phyloP scores from a whole-genome alignment of 305 asterid genomes.

The Fraxinus floribunda region DNA sequence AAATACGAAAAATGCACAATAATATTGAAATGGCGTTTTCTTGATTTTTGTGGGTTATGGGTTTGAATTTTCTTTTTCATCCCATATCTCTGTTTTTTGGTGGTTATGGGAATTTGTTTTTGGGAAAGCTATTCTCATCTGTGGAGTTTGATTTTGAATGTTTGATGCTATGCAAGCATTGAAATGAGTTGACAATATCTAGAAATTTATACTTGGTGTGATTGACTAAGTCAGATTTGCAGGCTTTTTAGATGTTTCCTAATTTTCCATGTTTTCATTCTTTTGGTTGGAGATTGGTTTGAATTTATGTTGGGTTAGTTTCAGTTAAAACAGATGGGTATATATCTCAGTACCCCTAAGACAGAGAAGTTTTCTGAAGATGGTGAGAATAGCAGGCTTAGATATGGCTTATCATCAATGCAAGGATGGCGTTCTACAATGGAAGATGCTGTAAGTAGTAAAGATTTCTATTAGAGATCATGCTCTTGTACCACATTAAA shows the following conservation, averaged over 20 bases:
- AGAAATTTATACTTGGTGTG: background rate
- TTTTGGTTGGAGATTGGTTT: background rate
- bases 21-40: background rate
- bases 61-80: background rate
- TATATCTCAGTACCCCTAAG: slow-evolving; percentile 85
- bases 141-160: background rate
- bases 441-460: slow-evolving; percentile 92
- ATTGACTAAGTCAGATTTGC: background rate
- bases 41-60: background rate
- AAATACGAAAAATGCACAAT: background rate
- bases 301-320: slow-evolving; percentile 24
- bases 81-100: background rate
- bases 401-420: slow-evolving; percentile 84
- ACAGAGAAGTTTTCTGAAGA: slow-evolving; percentile 85
- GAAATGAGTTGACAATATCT: background rate
- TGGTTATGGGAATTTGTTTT: background rate
- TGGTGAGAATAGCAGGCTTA: slow-evolving; percentile 65
- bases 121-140: background rate
- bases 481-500: background rate
- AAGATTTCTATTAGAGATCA: background rate
- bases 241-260: background rate
- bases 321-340: slow-evolving; percentile 70
- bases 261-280: background rate
- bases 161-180: background rate
- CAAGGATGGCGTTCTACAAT: slow-evolving; percentile 99